A percentile compares a stretch with the other conserved stretches of the same genome.
Evolutionary conservation across 1,139 yeast species (phyloP).

Genomic region (Blastobotrys proliferans): DNA sequence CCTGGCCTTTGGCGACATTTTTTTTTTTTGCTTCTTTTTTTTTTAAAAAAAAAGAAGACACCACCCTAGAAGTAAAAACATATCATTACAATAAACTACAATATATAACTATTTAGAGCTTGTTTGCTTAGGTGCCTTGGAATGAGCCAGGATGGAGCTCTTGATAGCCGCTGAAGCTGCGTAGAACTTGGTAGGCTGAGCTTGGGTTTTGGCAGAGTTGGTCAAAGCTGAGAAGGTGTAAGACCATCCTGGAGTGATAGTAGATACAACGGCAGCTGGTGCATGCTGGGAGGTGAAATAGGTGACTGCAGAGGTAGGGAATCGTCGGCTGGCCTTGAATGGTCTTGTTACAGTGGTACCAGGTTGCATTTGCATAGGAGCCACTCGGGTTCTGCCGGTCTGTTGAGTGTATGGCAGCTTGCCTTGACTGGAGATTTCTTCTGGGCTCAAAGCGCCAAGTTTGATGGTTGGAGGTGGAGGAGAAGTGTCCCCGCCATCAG

Average conservation of each 20-base stretch:
- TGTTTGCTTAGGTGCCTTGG: slow-evolving; percentile 7
- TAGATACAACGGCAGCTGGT: slow-evolving; percentile 45
- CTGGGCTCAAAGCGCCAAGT: slow-evolving; percentile 32
- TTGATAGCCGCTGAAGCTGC: slow-evolving; percentile 21
- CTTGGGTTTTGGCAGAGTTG: slow-evolving; percentile 50
- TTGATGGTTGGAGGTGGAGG: slow-evolving; percentile 39
- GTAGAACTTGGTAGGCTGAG: slow-evolving; percentile 28
- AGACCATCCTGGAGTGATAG: slow-evolving; percentile 80
- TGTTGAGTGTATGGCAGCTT: slow-evolving; percentile 65
- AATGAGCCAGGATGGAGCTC: slow-evolving; percentile 10
- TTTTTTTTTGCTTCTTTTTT: no score
- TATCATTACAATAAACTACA: no score
- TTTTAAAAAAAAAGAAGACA: no score
- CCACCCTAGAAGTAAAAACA: no score
- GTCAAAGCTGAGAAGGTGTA: slow-evolving; percentile 60
- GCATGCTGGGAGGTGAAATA: slow-evolving; percentile 39
- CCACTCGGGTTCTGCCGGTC: slow-evolving; percentile 70
- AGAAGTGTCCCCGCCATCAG: slow-evolving; percentile 38
- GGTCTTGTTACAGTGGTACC: slow-evolving; percentile 53
- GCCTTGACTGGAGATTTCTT: slow-evolving; percentile 30
- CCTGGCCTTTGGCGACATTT: no score
- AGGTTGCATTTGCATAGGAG: slow-evolving; percentile 92
- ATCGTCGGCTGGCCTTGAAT: slow-evolving; percentile 21
- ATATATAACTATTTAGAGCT: no score
- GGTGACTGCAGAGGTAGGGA: slow-evolving; percentile 63